These are phyloP conservation scores for Sporothrix luriei DNA, from an alignment of 2,329 filamentous ascomycete genomes.

Conservation along the genomic window DNA sequence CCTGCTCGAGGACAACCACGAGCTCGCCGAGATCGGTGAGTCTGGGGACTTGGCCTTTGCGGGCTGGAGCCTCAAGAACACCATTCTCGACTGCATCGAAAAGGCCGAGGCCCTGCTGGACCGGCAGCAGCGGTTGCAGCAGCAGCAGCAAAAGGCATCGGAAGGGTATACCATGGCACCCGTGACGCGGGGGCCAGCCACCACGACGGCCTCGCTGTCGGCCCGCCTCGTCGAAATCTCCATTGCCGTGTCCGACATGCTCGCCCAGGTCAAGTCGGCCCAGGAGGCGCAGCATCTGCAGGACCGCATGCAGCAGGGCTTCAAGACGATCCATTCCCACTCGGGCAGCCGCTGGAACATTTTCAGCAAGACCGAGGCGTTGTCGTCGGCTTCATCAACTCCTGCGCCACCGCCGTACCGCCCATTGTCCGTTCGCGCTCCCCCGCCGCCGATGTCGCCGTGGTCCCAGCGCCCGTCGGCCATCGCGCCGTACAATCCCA, in stretches of 20 bases:
- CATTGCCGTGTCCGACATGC: constrained; percentile 26
- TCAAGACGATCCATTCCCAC: not conserved
- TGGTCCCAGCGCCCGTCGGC: constrained; percentile 4
- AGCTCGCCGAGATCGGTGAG: not conserved
- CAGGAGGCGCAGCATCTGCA: not conserved
- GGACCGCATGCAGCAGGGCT: not conserved
- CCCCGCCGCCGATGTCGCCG: not conserved
- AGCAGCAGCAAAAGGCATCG: not conserved
- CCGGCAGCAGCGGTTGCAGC: not conserved
- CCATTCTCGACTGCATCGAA: constrained; percentile 33
- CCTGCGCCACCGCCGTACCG: not conserved
- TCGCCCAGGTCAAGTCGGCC: not conserved
- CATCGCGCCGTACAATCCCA: not conserved
- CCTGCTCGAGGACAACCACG: constrained; percentile 25
- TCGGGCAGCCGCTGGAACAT: not conserved
- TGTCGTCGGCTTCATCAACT: not conserved
- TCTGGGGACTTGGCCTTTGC: constrained; percentile 26
- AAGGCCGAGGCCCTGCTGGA: constrained; percentile 27
- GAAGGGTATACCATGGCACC: not conserved
- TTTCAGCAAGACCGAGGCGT: not conserved
- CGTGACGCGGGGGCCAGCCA: not conserved
- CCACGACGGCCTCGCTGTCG: constrained; percentile 21
- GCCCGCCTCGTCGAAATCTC: constrained; percentile 32
- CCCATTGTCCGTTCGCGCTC: not conserved
- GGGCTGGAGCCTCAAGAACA: constrained; percentile 32